A percentile compares a stretch with the other conserved stretches of the same genome.
Conservation (phyloP, 345 rosid genomes). For the Durio zibethinus region DNA sequence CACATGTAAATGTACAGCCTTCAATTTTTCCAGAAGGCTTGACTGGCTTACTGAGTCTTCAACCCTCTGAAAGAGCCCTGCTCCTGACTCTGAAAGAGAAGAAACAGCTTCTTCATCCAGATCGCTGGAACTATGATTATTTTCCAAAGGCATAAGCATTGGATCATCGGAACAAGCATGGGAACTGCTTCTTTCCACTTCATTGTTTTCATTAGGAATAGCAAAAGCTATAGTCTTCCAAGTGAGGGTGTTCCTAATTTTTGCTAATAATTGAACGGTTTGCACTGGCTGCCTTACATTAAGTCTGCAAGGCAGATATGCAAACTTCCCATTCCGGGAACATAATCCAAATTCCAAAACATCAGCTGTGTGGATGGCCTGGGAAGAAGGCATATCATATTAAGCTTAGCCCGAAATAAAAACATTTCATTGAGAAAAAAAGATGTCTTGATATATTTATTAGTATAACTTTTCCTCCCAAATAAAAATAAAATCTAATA, state of each 20-base stretch:
- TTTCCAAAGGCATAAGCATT: constrained; percentile 18
- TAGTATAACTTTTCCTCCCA: background rate
- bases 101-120: constrained; percentile 25
- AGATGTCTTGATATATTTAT: background rate
- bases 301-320: constrained; percentile 19
- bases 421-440: background rate
- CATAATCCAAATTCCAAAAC: constrained; percentile 23
- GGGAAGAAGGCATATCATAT: constrained; percentile 7
- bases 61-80: constrained; percentile 20
- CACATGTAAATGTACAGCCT: constrained; percentile 53
- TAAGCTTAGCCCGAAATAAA: background rate
- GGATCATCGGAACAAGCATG: constrained; percentile 26
- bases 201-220: constrained; percentile 24
- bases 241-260: constrained; percentile 8
- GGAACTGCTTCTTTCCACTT: constrained; percentile 24
- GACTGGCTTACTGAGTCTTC: constrained; percentile 23
- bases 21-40: constrained; percentile 45
- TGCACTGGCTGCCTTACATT: constrained; percentile 14
- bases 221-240: constrained; percentile 29
- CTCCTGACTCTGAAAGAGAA: constrained; percentile 22
- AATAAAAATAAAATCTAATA: background rate
- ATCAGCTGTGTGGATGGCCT: constrained; percentile 32
- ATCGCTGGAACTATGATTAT: constrained; percentile 20
- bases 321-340: constrained; percentile 21
- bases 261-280: constrained; percentile 13